A percentile compares a stretch with the other conserved stretches of the same genome.
phyloP scores from a whole-genome alignment of 306 rosid species.

The Cucurbita maxima region DNA sequence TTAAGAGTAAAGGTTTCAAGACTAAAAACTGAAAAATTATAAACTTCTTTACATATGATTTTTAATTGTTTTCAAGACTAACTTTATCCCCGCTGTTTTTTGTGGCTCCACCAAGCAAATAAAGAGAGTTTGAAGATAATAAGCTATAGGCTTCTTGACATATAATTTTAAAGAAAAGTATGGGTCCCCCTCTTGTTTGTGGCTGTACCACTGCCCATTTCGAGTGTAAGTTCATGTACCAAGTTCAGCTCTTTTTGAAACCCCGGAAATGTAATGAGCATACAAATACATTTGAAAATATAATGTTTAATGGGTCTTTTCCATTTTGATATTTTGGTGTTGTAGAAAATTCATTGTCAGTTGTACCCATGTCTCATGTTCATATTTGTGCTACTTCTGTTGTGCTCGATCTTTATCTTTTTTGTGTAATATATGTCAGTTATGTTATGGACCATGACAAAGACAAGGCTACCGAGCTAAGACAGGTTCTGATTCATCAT shows the following conservation, averaged over 20 bases:
- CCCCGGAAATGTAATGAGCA: neutral
- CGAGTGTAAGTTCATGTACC: neutral
- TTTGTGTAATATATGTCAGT: slow-evolving; percentile 19
- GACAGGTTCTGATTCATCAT: slow-evolving; percentile 45
- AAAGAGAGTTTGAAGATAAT: neutral
- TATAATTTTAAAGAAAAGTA: neutral
- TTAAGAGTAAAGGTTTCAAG: neutral
- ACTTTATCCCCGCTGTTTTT: no score
- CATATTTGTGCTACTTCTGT: neutral
- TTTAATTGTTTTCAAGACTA: no score
- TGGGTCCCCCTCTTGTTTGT: neutral
- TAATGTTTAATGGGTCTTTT: neutral
- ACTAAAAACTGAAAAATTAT: neutral
- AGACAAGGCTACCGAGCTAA: slow-evolving; percentile 61
- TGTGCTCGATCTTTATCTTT: neutral
- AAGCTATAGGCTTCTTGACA: neutral
- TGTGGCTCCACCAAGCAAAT: neutral
- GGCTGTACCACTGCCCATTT: neutral
- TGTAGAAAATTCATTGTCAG: neutral
- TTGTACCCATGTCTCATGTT: neutral
- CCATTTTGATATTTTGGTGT: neutral
- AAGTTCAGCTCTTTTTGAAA: neutral
- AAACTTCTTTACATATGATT: neutral
- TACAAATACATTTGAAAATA: neutral
- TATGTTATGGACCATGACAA: slow-evolving; percentile 84